phyloP scores from a whole-genome alignment of 129 eudicot species.

The Cynara cardunculus region DNA sequence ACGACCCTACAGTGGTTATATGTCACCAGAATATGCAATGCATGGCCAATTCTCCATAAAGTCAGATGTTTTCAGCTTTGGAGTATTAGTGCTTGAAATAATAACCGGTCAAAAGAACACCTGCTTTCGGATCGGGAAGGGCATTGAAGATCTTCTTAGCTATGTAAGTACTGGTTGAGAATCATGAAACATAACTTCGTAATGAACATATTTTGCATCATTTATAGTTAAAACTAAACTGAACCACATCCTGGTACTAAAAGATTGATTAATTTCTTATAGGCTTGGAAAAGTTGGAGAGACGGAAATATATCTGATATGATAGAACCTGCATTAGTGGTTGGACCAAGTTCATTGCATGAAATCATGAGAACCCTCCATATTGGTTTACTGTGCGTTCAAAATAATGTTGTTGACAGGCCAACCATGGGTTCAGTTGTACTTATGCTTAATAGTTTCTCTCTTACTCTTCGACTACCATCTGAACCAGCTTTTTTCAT shows the following conservation, averaged over 20 bases:
- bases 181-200: background rate
- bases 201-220: background rate
- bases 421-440: constrained; percentile 27
- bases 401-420: constrained; percentile 17
- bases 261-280: too few relatives aligned
- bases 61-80: constrained; percentile 29
- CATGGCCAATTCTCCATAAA: constrained; percentile 23
- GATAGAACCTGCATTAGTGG: background rate
- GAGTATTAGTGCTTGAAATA: constrained; percentile 20
- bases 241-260: background rate
- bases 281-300: too few relatives aligned
- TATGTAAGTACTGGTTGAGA: constrained; percentile 8
- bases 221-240: background rate
- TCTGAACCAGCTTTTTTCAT: constrained; percentile 3
- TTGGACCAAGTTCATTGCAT: background rate
- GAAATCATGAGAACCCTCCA: constrained; percentile 24
- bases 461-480: constrained; percentile 14
- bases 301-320: background rate
- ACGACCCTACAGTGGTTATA: constrained; percentile 26
- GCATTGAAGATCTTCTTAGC: constrained; percentile 7
- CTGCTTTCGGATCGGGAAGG: background rate
- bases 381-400: constrained; percentile 18
- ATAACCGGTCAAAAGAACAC: constrained; percentile 17
- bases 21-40: constrained; percentile 34
- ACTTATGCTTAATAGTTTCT: constrained; percentile 9